These are phyloP conservation scores for Pyrenochaeta sp. DNA, from an alignment of 2,329 filamentous ascomycete genomes.

Conservation along the genomic window DNA sequence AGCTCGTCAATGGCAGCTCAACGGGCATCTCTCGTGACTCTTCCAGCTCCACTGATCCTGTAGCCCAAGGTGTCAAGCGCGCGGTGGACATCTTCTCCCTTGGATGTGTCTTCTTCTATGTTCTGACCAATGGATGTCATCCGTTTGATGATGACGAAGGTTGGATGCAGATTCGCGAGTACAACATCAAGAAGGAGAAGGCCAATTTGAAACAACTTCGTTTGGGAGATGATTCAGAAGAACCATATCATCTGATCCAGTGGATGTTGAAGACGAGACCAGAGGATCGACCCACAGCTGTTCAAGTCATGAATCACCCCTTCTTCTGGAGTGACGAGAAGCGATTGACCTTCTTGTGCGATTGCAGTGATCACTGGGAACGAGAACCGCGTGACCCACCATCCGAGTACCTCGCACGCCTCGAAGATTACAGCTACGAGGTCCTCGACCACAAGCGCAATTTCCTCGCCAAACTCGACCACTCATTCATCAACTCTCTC, in stretches of 20 bases:
- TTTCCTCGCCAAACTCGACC: conserved; percentile 78
- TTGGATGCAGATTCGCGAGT: conserved; percentile 83
- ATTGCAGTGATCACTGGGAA: conserved; percentile 96
- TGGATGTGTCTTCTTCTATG: conserved; percentile 97
- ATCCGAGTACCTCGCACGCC: conserved; percentile 68
- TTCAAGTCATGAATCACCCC: conserved; percentile 85
- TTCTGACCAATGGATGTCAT: conserved; percentile 90
- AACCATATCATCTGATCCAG: conserved; percentile 85
- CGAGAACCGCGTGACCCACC: conserved; percentile 87
- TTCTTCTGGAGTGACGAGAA: conserved; percentile 97
- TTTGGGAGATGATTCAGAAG: conserved; percentile 82
- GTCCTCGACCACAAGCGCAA: conserved; percentile 68
- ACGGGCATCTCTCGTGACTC: conserved; percentile 54
- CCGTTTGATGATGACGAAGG: conserved; percentile 94
- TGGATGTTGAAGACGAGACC: conserved; percentile 78
- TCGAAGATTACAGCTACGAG: conserved; percentile 59
- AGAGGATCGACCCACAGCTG: conserved; percentile 73
- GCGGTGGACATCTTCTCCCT: conserved; percentile 98
- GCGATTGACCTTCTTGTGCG: conserved; percentile 89
- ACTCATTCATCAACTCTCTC: conserved; percentile 84
- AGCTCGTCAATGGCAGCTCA: conserved; percentile 50
- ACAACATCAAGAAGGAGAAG: conserved; percentile 93
- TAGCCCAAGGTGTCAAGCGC: conserved; percentile 81
- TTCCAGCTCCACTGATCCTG: conserved; percentile 49
- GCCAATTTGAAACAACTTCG: conserved; percentile 76